Percentiles rank a stretch among this genome's conserved stretches.
Conservation (phyloP, 1,284 basidiomycete species). For the Cutaneotrichosporon sp. region DNA sequence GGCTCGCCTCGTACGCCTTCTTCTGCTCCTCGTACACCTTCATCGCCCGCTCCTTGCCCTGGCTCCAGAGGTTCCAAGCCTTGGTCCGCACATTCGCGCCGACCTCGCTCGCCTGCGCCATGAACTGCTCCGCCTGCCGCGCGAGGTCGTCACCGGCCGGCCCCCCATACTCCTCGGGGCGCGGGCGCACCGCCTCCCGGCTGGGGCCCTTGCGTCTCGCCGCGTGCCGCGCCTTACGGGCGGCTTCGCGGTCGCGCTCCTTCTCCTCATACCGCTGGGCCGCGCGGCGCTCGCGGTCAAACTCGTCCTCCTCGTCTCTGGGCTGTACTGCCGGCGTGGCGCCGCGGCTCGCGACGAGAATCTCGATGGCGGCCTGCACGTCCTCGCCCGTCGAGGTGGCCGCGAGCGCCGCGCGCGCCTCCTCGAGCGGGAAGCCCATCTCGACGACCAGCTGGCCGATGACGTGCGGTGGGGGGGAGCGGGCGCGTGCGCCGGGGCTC, state of each 20-base stretch:
- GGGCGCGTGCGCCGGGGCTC: slow-evolving; percentile 44
- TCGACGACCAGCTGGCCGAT: slow-evolving; percentile 86
- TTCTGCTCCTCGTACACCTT: slow-evolving; percentile 76
- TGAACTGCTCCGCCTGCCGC: slow-evolving; percentile 75
- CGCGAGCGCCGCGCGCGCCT: slow-evolving; percentile 71
- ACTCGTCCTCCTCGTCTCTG: slow-evolving; percentile 37
- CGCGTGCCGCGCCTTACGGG: slow-evolving; percentile 16
- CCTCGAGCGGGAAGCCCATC: slow-evolving; percentile 84
- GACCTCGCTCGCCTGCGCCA: slow-evolving; percentile 84
- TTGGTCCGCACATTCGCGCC: slow-evolving; percentile 78
- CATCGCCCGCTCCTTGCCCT: slow-evolving; percentile 76
- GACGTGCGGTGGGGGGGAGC: slow-evolving; percentile 84
- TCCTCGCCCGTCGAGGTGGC: slow-evolving; percentile 70
- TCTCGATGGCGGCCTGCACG: slow-evolving; percentile 76
- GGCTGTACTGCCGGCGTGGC: background rate
- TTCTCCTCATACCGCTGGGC: slow-evolving; percentile 31
- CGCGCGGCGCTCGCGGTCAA: slow-evolving; percentile 46
- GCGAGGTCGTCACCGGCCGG: slow-evolving; percentile 22
- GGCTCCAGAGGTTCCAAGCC: slow-evolving; percentile 84
- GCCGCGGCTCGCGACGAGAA: slow-evolving; percentile 62
- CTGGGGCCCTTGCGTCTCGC: slow-evolving; percentile 20
- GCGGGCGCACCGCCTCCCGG: slow-evolving; percentile 15
- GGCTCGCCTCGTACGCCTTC: slow-evolving; percentile 50
- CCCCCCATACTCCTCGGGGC: slow-evolving; percentile 3
- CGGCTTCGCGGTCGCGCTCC: slow-evolving; percentile 42